Evolutionary conservation across 163 green algal genomes (phyloP).

Genomic region (Trebouxiophyceae sp.): DNA sequence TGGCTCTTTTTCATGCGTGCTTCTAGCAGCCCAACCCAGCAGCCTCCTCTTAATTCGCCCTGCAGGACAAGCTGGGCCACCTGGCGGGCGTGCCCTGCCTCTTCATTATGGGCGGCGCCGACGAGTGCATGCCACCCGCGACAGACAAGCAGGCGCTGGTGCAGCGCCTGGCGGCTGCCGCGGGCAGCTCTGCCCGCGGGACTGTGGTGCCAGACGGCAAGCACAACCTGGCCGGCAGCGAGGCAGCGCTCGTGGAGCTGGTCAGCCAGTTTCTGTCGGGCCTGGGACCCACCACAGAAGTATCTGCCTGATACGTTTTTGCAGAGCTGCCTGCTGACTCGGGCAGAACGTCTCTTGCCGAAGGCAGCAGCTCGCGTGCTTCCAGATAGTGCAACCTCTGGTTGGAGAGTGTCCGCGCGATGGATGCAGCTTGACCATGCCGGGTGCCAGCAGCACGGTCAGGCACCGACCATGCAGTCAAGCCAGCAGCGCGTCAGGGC

Average conservation of each 20-base stretch:
- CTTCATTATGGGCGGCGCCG: conserved; percentile 22
- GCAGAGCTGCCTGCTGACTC: no score
- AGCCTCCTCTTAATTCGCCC: not conserved
- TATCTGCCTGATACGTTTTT: no score
- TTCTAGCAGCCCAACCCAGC: no score
- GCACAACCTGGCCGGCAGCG: conserved; percentile 3
- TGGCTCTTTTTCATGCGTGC: not conserved
- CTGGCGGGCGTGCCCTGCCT: conserved; percentile 24
- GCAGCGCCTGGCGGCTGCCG: conserved; percentile 11
- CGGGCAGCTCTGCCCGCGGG: not conserved
- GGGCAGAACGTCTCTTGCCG: no score
- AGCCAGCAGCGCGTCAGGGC: no score
- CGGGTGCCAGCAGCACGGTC: no score
- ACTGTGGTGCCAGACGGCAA: conserved; percentile 2
- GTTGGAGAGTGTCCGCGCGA: no score
- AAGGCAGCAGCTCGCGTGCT: no score
- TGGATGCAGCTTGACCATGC: no score
- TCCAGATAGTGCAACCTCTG: no score
- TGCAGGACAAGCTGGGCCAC: conserved; percentile 2
- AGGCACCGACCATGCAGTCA: no score
- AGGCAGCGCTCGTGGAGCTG: conserved; percentile 1
- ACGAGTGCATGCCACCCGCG: conserved; percentile 27
- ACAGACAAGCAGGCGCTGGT: conserved; percentile 7
- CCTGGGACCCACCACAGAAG: no score
- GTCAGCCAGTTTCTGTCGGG: conserved; percentile 4